phyloP scores from a whole-genome alignment of 2,329 filamentous ascomycete genomes.

The Dissoconium aciculare region DNA sequence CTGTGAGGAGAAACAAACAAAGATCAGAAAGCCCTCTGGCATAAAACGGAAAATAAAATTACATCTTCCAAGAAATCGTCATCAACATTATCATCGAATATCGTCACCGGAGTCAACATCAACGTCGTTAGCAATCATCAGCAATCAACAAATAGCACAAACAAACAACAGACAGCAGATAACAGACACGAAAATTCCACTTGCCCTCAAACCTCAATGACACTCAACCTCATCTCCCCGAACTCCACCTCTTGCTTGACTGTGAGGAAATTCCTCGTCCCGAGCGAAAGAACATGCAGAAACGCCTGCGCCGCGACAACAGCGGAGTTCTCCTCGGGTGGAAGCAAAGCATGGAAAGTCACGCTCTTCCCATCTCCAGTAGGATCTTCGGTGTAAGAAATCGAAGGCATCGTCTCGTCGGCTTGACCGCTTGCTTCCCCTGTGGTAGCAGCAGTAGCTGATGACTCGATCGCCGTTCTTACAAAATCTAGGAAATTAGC shows the following conservation, averaged over 20 bases:
- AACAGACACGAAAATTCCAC: too few species aligned
- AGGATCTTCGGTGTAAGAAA: slow-evolving; percentile 19
- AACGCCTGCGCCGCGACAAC: slow-evolving; percentile 60
- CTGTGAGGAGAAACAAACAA: too few species aligned
- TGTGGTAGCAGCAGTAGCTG: slow-evolving; percentile 10
- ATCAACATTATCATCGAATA: too few species aligned
- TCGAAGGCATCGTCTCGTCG: slow-evolving; percentile 9
- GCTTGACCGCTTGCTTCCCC: slow-evolving; percentile 14
- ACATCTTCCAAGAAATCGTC: too few species aligned
- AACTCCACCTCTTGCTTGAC: slow-evolving; percentile 40
- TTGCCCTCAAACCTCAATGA: slow-evolving; percentile 3
- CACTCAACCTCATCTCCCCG: slow-evolving; percentile 18
- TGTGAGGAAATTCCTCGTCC: slow-evolving; percentile 31
- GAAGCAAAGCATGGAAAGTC: slow-evolving; percentile 54
- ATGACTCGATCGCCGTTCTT: slow-evolving; percentile 29
- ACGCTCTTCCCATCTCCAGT: slow-evolving; percentile 29
- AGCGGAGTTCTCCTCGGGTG: slow-evolving; percentile 38
- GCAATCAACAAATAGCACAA: too few species aligned
- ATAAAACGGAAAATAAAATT: too few species aligned
- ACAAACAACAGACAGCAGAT: too few species aligned
- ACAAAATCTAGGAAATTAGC: slow-evolving; percentile 50
- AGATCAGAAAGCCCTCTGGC: too few species aligned
- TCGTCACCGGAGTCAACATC: too few species aligned
- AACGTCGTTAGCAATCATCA: too few species aligned
- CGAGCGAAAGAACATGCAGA: slow-evolving; percentile 57